Base-by-base conservation (phyloP, 2,329 filamentous ascomycete species). In the Westerdykella aurantiaca region DNA sequence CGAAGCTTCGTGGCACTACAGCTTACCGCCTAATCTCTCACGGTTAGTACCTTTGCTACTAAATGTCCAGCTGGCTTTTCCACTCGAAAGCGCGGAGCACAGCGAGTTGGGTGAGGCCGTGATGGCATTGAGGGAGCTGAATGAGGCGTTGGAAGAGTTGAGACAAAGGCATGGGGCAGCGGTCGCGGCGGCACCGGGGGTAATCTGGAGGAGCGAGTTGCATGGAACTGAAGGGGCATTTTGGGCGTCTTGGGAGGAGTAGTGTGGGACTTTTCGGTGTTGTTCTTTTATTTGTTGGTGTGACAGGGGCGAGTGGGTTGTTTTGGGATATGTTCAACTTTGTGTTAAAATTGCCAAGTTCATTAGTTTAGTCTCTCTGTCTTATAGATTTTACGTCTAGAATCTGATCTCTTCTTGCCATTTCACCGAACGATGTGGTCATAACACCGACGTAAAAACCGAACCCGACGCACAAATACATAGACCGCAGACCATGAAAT, bases 1-100 rank as follows among this genome's bases (percentile, higher is more conserved):
- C 22, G 61, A 64, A 48, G 60, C 61, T 6, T 64, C 61, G 0
- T 63, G 57, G 47, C 54, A 57, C 1, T 63, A 61, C 31, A 55
- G 48, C 25, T 42, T 64, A 1, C 58, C 61, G 3, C 61, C 61
- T 0, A 63, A 60, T 12, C 47, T 64, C 9, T 57, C 55, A 1
- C 57, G 60, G 2, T 52, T 64, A 2, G 45, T 63, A 2, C 60
- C 58, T 0, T 49, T 61, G 3, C 38, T 64, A 6, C 42, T 49
- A 1, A 44, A 44, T 12, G 29, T 60, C 6, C 59, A 58, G 35
- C 31, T 41, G 1, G 49, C 50, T 17, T 48, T 62, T 12, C 51
- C 56, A 1, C 54, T 57, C 2, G 51, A 51, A 3, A 62, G 54
- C 1, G 39, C 50, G 3, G 52, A 58, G 33, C 57, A 58, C 1